Base-by-base conservation (phyloP, 257 asterid species). In the Penstemon newberryi region DNA sequence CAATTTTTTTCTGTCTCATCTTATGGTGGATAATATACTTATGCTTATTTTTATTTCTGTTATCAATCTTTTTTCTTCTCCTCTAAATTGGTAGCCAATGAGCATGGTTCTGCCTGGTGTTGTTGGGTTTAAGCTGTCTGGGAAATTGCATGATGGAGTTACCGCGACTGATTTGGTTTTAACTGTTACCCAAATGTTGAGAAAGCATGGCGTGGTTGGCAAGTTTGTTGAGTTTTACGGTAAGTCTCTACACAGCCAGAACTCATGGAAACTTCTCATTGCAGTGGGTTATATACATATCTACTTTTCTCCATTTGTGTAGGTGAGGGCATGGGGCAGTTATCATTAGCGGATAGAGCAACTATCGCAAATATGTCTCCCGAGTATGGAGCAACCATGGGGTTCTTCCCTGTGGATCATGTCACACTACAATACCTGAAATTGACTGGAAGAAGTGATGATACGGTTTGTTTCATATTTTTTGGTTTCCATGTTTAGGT, bases 61-160 rank as follows among this genome's bases (percentile, higher is more conserved):
- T 0, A 58, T 49, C 4, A 63, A 47, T 36, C 15, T 42, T 38
- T 56, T 56, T 67, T 57, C 12, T 41, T 41, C 12, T 42, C 12
- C 51, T 71, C 45, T 42, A 12, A 56, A 70, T 60, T 70, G 66
- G 51, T 85, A 91, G 97, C 93, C 95, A 13, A 87, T 89, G 96
- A 91, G 97, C 90, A 89, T 91, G 97, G 96, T 91, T 79, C 77
- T 91, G 69, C 97, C 97, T 6, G 97, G 94, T 44, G 97, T 91
- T 57, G 98, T 89, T 66, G 95, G 98, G 40, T 91, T 91, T 63
- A 89, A 82, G 75, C 81, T 91, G 72, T 82, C 89, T 60, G 96
- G 96, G 43, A 87, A 89, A 75, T 57, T 91, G 80, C 73, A 60
- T 0, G 78, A 89, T 51, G 97, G 97, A 63, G 98, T 91, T 57